These are phyloP conservation scores for Ilyonectria sp. DNA, from an alignment of 2,329 filamentous ascomycete genomes.

Conservation along the genomic window DNA sequence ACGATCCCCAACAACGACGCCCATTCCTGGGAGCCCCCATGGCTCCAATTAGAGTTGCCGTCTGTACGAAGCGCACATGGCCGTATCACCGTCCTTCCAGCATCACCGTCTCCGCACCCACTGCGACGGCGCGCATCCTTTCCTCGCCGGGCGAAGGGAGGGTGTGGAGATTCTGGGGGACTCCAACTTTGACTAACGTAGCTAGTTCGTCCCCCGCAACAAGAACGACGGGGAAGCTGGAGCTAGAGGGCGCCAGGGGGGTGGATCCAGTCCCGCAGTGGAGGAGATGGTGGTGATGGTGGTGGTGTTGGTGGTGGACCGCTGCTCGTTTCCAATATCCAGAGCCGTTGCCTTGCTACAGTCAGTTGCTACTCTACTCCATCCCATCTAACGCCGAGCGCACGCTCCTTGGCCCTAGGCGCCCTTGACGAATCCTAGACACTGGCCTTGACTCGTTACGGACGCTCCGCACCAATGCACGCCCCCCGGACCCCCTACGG, in stretches of 20 bases:
- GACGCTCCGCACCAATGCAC: conserved; percentile 33
- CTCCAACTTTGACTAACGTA: conserved; percentile 37
- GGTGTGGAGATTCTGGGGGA: conserved; percentile 46
- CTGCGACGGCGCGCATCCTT: conserved; percentile 31
- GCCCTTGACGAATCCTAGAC: conserved; percentile 38
- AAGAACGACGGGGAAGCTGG: conserved; percentile 34
- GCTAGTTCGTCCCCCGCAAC: conserved; percentile 45
- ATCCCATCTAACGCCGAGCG: conserved; percentile 1
- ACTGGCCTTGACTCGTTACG: conserved; percentile 38
- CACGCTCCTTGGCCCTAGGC: conserved; percentile 16
- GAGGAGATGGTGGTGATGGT: neutral
- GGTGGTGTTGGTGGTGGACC: neutral
- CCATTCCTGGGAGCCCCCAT: conserved; percentile 21
- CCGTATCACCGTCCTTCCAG: neutral
- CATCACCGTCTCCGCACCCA: conserved; percentile 30
- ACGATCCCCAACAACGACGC: conserved; percentile 28
- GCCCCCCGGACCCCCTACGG: conserved; percentile 29
- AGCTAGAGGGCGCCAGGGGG: conserved; percentile 15
- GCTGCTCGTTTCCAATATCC: neutral
- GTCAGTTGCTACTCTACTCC: neutral
- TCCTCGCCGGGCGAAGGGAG: conserved; percentile 45
- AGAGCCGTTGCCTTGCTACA: neutral
- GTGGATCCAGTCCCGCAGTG: conserved; percentile 28
- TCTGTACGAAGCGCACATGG: neutral
- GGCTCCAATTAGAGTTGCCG: conserved; percentile 28